Conservation (phyloP, 495 filamentous ascomycete species). For the Clohesyomyces aquaticus region DNA sequence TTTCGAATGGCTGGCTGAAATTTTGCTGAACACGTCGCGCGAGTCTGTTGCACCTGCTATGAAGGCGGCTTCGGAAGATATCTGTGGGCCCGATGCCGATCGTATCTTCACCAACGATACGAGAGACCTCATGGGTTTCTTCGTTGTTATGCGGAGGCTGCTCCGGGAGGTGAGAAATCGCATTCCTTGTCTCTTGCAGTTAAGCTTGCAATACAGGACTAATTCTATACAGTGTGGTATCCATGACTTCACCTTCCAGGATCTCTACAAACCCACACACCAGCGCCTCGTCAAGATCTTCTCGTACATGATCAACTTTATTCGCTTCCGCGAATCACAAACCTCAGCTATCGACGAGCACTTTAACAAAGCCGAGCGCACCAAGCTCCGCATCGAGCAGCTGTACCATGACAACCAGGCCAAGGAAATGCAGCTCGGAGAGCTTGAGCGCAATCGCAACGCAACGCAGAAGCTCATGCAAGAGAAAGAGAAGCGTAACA, state of each 20-base stretch:
- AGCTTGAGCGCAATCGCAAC: constrained; percentile 75
- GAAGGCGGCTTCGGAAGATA: constrained; percentile 82
- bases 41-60: constrained; percentile 93
- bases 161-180: constrained; percentile 64
- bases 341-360: constrained; percentile 84
- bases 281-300: constrained; percentile 88
- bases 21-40: constrained; percentile 87
- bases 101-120: constrained; percentile 79
- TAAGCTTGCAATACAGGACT: not conserved
- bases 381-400: constrained; percentile 83
- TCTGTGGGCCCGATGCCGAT: constrained; percentile 78
- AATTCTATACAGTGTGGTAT: constrained; percentile 68
- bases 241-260: constrained; percentile 87
- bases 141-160: constrained; percentile 72
- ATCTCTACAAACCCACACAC: constrained; percentile 85
- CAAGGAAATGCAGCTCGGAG: constrained; percentile 75
- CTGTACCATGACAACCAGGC: constrained; percentile 84
- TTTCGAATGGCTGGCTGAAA: constrained; percentile 94
- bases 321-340: constrained; percentile 91
- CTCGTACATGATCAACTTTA: constrained; percentile 97
- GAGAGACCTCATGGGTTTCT: constrained; percentile 91
- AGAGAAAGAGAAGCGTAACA: constrained; percentile 80
- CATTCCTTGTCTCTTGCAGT: not conserved
- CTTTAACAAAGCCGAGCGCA: constrained; percentile 84
- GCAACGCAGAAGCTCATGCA: constrained; percentile 76